Base-by-base conservation (phyloP, 1,139 yeast species). In the Scheffersomyces illinoinensis region DNA sequence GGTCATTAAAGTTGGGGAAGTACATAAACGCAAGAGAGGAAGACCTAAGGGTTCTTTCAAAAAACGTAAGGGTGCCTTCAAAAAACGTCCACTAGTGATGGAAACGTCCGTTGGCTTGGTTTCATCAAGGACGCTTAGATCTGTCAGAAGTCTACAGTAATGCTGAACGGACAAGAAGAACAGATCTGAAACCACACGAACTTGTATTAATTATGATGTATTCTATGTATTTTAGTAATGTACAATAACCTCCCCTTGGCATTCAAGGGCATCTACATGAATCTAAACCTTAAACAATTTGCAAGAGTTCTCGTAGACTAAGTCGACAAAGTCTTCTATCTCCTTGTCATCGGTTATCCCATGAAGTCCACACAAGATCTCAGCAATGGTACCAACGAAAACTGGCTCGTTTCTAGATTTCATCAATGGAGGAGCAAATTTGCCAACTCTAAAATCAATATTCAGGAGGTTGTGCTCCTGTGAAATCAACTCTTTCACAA, bases 341-440 rank as follows among this genome's bases (percentile, higher is more conserved):
- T 86, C 78, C 7, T 80, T 64, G 0, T 78, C 82, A 49, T 82
- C 81, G 12, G 58, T 58, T n/a, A 66, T 51, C 1, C 68, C 71
- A 52, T 70, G 65, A 55, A 93, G 72, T 24, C 82, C 82, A 12
- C 96, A 85, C 63, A 95, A 81, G 10, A 91, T 89, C 64, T 88
- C 85, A 0, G 97, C 98, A 1, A 93, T 95, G 55, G 86, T 85
- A 1, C 92, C 92, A 58, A 95, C 86, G 55, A 85, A 82, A 55
- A 96, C 93, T 0, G 99, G 99, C 73, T 95, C 99, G 71, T 96
- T 93, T 66, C 99, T 82, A 0, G 96, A 89, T 64, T 90, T 89
- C 53, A 95, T 85, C 78, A 91, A 76, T 4, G 91, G 89, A 10
- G 76, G 66, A 1, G 84, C 77, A 53, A 73, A 71, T 18, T 69